Evolutionary conservation across 441 rosid genomes (phyloP).

Genomic region (Raphanus hybrid): DNA sequence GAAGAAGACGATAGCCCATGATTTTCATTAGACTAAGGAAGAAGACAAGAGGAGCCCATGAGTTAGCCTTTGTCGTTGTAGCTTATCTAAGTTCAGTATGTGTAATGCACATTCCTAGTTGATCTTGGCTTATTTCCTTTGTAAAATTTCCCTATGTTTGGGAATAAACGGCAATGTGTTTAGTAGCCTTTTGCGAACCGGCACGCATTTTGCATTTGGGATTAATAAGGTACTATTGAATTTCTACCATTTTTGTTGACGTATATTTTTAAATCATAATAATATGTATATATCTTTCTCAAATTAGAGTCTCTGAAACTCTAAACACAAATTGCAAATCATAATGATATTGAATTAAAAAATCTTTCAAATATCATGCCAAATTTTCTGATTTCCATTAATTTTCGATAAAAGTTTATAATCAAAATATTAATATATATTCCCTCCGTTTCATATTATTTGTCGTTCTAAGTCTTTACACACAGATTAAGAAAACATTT

Average conservation of each 20-base stretch:
- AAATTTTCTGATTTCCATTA: not conserved
- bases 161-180: conserved; percentile 24
- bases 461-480: too few species aligned
- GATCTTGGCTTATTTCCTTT: not conserved
- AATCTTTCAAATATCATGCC: not conserved
- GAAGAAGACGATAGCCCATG: conserved; percentile 31
- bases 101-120: conserved; percentile 2
- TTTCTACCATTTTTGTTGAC: not conserved
- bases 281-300: not conserved
- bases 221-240: too few species aligned
- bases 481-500: too few species aligned
- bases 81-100: conserved; percentile 2
- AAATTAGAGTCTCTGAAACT: not conserved
- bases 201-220: conserved; percentile 17
- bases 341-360: not conserved
- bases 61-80: not conserved
- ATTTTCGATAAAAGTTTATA: not conserved
- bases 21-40: conserved; percentile 20
- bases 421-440: not conserved
- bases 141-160: not conserved
- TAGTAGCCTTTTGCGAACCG: conserved; percentile 10
- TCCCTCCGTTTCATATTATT: too few species aligned
- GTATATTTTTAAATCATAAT: not conserved
- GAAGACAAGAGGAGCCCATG: not conserved
- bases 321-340: not conserved